phyloP scores from a whole-genome alignment of 305 asterid genomes.

The Fraxinus dipetala region DNA sequence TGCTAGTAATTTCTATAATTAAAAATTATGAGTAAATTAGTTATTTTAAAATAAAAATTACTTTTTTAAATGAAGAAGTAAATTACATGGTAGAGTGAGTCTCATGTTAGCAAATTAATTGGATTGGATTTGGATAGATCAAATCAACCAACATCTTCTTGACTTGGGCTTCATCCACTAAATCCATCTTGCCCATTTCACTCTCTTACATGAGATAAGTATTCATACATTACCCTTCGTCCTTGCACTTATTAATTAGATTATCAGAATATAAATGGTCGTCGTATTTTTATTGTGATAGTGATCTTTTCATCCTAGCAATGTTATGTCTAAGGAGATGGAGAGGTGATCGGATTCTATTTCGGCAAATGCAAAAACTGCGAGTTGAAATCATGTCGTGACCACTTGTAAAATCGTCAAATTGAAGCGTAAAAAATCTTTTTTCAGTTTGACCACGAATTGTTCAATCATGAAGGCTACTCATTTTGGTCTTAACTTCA shows the following conservation, averaged over 20 bases:
- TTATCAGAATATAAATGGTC: not conserved
- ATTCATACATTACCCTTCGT: not conserved
- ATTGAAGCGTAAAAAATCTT: not conserved
- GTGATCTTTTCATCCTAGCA: not conserved
- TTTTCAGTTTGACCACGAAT: not conserved
- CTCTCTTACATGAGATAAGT: not conserved
- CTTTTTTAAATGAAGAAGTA: not conserved
- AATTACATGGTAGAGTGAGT: not conserved
- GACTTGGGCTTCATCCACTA: not conserved
- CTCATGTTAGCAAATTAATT: no score
- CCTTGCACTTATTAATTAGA: not conserved
- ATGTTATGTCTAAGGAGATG: not conserved
- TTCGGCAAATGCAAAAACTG: not conserved
- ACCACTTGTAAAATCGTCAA: not conserved
- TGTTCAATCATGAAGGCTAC: not conserved
- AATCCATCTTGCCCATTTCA: not conserved
- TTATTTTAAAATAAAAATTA: no score
- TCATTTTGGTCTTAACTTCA: not conserved
- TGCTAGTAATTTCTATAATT: not conserved
- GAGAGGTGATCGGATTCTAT: not conserved
- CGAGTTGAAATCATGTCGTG: not conserved
- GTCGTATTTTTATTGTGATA: no score
- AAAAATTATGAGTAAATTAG: no score
- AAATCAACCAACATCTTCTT: not conserved
- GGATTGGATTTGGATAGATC: no score